Evolutionary conservation across 148 eudicot genomes (phyloP).

Genomic region (Silene latifolia): DNA sequence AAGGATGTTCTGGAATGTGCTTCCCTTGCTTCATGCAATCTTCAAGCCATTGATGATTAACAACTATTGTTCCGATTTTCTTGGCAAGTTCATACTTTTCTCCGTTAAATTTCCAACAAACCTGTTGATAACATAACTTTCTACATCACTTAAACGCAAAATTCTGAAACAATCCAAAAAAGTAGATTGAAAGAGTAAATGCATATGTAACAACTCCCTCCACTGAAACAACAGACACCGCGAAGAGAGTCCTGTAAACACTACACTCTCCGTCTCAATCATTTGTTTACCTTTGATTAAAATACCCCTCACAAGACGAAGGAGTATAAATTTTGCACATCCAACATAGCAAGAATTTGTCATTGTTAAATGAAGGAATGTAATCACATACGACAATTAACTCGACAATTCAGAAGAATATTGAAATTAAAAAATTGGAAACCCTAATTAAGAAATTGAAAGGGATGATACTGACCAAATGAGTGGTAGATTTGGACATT

Average conservation of each 20-base stretch:
- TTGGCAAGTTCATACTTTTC: constrained; percentile 66
- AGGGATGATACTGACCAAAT: constrained; percentile 45
- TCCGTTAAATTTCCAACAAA: constrained; percentile 86
- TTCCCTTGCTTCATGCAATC: constrained; percentile 66
- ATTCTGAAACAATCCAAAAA: not conserved
- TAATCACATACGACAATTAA: no score
- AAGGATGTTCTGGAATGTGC: constrained; percentile 60
- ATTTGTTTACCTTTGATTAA: no score
- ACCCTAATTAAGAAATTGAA: not conserved
- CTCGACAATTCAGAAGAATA: not conserved
- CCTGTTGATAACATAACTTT: constrained; percentile 33
- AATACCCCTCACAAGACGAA: no score
- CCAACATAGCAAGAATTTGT: not conserved
- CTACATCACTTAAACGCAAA: not conserved
- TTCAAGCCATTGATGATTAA: constrained; percentile 90
- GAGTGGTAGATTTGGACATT: constrained; percentile 58
- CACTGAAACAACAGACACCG: no score
- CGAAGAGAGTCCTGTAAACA: not conserved
- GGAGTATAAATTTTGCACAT: not conserved
- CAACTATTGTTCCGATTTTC: constrained; percentile 44
- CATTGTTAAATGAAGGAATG: not conserved
- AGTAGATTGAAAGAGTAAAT: not conserved
- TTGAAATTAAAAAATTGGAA: not conserved
- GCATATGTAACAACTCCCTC: not conserved
- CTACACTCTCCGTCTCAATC: no score